phyloP scores from a whole-genome alignment of 345 rosid species.

The Dipteronia dyeriana region DNA sequence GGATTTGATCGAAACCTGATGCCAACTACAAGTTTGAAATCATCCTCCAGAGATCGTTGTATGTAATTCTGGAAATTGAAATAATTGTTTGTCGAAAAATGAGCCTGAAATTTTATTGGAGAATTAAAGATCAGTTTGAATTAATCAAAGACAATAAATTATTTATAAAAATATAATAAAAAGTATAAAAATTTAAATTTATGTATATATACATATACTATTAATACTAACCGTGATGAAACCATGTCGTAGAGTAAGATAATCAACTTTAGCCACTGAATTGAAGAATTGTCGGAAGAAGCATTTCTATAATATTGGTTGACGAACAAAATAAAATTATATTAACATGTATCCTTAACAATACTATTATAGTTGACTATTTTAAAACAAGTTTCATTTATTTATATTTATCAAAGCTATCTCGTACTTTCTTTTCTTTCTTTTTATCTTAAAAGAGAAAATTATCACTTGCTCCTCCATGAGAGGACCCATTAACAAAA shows the following conservation, averaged over 20 bases:
- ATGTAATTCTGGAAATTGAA: conserved; percentile 79
- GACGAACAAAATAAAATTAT: no score
- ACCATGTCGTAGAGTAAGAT: conserved; percentile 76
- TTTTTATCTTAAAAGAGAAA: no score
- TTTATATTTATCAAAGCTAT: no score
- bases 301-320: conserved; percentile 41
- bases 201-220: no score
- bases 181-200: no score
- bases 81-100: conserved; percentile 41
- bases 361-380: no score
- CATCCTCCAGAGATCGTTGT: conserved; percentile 72
- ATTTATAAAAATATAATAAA: not conserved
- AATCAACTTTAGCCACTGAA: conserved; percentile 77
- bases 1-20: conserved; percentile 41
- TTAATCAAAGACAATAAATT: not conserved
- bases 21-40: conserved; percentile 78
- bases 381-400: not conserved
- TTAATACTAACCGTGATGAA: conserved; percentile 51
- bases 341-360: no score
- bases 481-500: no score
- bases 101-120: conserved; percentile 43
- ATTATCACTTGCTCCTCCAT: no score
- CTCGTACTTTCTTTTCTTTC: no score
- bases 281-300: conserved; percentile 67
- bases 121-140: not conserved